Evolutionary conservation across 192 early-diverging fungal species (phyloP), one percentile per base, ranked within the genome.

Genomic region (Entomortierella chlamydospora): DNA sequence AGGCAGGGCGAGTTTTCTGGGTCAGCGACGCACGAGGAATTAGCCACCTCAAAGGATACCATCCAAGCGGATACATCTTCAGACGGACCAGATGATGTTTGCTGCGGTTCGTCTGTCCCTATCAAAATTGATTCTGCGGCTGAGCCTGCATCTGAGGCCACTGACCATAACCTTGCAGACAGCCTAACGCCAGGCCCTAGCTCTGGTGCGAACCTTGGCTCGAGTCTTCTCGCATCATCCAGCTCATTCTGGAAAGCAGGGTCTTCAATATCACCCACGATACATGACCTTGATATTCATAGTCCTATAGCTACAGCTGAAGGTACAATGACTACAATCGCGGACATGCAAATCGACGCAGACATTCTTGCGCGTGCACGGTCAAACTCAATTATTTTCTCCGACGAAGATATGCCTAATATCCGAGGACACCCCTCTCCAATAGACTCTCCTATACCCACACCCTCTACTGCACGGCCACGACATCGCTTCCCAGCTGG

Each of bases 381-480:
- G 4, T 70, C 76, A 0, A 45, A 53, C n/a, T 79, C 76, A 8
- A 34, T 56, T 17, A 4, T 57, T 10, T 26, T 70, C 5, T 70
- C 76, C 2, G 76, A 79, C 4, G 72, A 74, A 13, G 72, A 74
- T 8, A 23, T 60, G 17, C 42, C 58, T 20, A 29, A 3, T 15
- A 41, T 53, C 7, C 33, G 50, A 13, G 72, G 61, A 29, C 63
- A 25, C 18, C 41, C 62, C n/a, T 79, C 76, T 3, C 76, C 76
- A 4, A 34, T 79, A 7, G 76, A 79, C 30, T 79, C 76, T 1
- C 76, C 76, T 20, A 70, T 79, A 7, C 76, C 76, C 8, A 79
- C 76, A 18, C 76, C 76, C 0, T 79, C 76, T 10, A 79, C 76
- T n/a, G 76, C 76, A 20, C 68, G 76, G 49, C 76, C 76, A 39